Evolutionary conservation across 1,139 yeast genomes (phyloP), one percentile per base, ranked within the genome.

Genomic region (Blastobotrys proliferans): DNA sequence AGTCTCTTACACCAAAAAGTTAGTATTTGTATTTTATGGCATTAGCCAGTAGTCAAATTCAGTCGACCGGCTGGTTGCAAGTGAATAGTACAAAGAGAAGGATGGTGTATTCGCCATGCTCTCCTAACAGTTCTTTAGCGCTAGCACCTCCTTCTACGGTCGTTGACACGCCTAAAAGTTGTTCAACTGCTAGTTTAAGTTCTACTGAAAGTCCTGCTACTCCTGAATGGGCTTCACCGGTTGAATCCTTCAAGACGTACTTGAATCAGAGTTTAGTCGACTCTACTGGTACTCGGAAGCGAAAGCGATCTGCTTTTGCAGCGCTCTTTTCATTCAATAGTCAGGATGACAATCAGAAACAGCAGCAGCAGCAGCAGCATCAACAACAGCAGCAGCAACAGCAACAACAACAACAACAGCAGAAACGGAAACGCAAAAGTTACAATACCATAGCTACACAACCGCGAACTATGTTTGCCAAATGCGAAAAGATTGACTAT

Each of bases 211-310:
- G 38, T 18, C 35, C 21, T 24, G 58, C 58, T n/a, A 52, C 46
- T 6, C 58, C 58, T 1, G 58, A 54, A 35, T 53, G 57, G 57
- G 56, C 56, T n/a, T 40, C 55, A 14, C 55, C 56, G 9, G 52
- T 42, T 22, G 38, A 42, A 20, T 49, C 57, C 29, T 51, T 54
- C 45, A 47, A 51, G 35, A 35, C 49, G 3, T 55, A 54, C 36
- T 33, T 54, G 41, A 49, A 46, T 36, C 50, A 47, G 39, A 4
- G 16, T 20, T 13, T 20, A 35, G 9, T 4, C 13, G 32, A 35
- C 21, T 11, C 17, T 20, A 2, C 19, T n/a, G 22, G 13, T 11
- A 27, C 21, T 16, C 21, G 39, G 8, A 35, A 27, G 16, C 35
- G 41, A 3, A 38, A 31, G 3, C 18, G 24, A 10, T 19, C 42